phyloP scores from a whole-genome alignment of 345 rosid species.

The Moricandia arvensis region DNA sequence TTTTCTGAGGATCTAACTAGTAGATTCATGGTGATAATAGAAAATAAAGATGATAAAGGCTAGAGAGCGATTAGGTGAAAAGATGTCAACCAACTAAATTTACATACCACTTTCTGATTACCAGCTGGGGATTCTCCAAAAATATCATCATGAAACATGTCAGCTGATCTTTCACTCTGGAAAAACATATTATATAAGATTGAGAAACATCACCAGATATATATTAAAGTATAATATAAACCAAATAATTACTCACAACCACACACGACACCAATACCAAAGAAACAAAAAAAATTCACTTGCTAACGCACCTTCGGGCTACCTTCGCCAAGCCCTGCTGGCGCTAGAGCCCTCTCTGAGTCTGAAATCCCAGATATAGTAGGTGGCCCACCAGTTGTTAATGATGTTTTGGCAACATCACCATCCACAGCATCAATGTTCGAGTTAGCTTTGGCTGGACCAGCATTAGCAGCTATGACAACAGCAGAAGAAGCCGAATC shows the following conservation, averaged over 20 bases:
- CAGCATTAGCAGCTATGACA: slow-evolving; percentile 17
- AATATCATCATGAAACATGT: slow-evolving; percentile 84
- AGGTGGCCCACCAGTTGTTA: slow-evolving; percentile 61
- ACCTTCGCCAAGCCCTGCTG: slow-evolving; percentile 90
- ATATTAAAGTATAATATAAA: not conserved
- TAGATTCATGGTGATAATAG: not conserved
- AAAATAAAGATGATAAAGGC: slow-evolving; percentile 10
- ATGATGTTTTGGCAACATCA: slow-evolving; percentile 43
- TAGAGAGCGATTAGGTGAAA: not conserved
- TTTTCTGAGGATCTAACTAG: not conserved
- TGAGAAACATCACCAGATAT: slow-evolving; percentile 5
- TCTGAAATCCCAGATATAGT: slow-evolving; percentile 44
- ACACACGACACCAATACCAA: slow-evolving; percentile 22
- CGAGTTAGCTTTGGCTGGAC: slow-evolving; percentile 7
- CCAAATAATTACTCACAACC: slow-evolving; percentile 25
- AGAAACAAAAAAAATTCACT: slow-evolving; percentile 20
- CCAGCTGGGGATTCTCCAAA: slow-evolving; percentile 95
- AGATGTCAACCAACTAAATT: not conserved
- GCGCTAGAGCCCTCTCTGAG: slow-evolving; percentile 45
- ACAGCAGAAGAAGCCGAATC: slow-evolving; percentile 17
- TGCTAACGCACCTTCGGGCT: slow-evolving; percentile 76
- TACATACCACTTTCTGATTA: slow-evolving; percentile 62
- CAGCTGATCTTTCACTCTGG: slow-evolving; percentile 88
- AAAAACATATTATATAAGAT: slow-evolving; percentile 20
- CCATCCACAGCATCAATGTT: slow-evolving; percentile 38